A percentile compares a stretch with the other conserved stretches of the same genome.
These are phyloP conservation scores for Phoenix roebelenii DNA, from an alignment of 176 grass and related monocot genomes.

Conservation along the genomic window DNA sequence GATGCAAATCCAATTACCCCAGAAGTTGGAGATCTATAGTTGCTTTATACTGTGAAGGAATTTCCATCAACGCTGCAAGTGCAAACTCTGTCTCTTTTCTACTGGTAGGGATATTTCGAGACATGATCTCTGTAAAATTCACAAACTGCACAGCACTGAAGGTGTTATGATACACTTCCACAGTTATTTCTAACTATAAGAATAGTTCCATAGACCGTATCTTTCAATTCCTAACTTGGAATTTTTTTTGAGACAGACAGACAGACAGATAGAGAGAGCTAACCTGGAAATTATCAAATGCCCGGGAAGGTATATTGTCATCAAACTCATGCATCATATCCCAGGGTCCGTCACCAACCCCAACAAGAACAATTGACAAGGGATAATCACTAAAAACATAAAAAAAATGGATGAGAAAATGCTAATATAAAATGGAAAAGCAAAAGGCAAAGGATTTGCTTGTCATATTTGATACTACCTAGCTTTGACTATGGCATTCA, in stretches of 20 bases:
- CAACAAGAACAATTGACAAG: conserved; percentile 90
- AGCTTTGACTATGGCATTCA: conserved; percentile 92
- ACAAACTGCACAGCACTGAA: conserved; percentile 53
- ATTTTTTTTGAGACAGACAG: too few relatives aligned
- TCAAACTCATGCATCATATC: conserved; percentile 99
- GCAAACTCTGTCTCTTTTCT: conserved; percentile 93
- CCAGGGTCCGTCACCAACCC: conserved; percentile 97
- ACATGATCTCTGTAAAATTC: conserved; percentile 98
- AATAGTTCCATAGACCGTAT: too few relatives aligned
- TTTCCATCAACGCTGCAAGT: conserved; percentile 88
- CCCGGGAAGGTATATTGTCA: conserved; percentile 87
- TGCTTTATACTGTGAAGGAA: conserved; percentile 88
- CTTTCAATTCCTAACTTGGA: too few relatives aligned
- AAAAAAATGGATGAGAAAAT: conserved; percentile 3
- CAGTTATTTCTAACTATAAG: too few relatives aligned
- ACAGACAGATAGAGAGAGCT: not conserved
- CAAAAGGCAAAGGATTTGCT: too few relatives aligned
- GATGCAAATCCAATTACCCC: conserved; percentile 36
- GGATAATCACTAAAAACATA: conserved; percentile 45
- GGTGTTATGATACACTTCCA: too few relatives aligned
- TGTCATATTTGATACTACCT: conserved; percentile 44
- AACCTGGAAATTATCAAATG: conserved; percentile 99
- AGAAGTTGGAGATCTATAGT: conserved; percentile 90
- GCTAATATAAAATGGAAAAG: too few relatives aligned
- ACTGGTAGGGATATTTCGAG: conserved; percentile 65